Evolutionary conservation across 2,329 filamentous ascomycete species (phyloP), one percentile per base, ranked within the genome.

Genomic region (Coniochaeta ligniaria): DNA sequence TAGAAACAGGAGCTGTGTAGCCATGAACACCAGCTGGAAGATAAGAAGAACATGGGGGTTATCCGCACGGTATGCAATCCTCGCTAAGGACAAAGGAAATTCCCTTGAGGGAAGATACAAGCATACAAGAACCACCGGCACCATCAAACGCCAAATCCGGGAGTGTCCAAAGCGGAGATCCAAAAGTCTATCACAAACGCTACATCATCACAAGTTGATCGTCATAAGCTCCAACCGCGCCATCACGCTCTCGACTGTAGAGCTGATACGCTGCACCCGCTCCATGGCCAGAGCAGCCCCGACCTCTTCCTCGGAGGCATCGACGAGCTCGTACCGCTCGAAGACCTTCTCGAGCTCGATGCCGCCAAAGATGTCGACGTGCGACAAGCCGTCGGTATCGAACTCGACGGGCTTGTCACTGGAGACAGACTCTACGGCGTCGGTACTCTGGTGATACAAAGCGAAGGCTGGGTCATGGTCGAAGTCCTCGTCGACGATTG

Each of bases 341-440:
- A 85, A 76, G 2, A 81, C 75, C 79, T 93, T 93, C 66, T 89
- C 86, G 1, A 82, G 71, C 62, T 82, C 77, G 62, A 90, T 75
- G 41, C 81, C 82, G 55, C 80, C 81, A 54, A 83, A 80, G 64
- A 82, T 72, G 64, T 78, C 71, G 62, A 75, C 61, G 63, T 73
- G 62, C 47, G 72, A 68, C 59, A 80, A 70, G 38, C 68, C 71
- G 14, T 79, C 79, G 20, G 76, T 73, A 60, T 81, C 75, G 28
- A 80, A 61, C 62, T 80, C 75, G 50, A 72, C 57, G 17, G 72
- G 66, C 28, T 54, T 52, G 14, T 52, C 47, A 17, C 6, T 17
- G 14, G 47, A 26, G 22, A 16, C 47, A n/a, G 24, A 4, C 4
- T 71, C 65, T n/a, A 70, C 61, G 2, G 67, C 31, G 20, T 56